Evolutionary conservation across 768 basidiomycete species (phyloP).

Genomic region (Lactifluus subvellereus): DNA sequence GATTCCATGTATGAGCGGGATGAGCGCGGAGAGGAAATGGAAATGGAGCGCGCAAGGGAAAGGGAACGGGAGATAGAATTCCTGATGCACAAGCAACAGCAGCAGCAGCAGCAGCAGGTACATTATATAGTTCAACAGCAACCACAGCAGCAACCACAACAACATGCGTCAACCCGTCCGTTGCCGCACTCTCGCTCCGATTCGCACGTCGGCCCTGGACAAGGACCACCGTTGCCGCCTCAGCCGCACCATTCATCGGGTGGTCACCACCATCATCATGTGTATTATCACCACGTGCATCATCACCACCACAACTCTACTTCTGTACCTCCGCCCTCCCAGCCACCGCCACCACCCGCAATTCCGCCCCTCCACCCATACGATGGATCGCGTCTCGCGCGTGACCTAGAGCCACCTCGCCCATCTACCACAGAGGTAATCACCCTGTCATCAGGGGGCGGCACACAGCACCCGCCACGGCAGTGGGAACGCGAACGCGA

Average conservation of each 20-base stretch:
- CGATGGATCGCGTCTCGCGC: constrained; percentile 13
- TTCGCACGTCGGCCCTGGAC: constrained; percentile 21
- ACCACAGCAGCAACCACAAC: constrained; percentile 21
- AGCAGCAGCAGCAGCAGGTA: constrained; percentile 24
- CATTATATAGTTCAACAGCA: constrained; percentile 22
- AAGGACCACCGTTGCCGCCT: constrained; percentile 11
- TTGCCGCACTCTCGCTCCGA: constrained; percentile 16
- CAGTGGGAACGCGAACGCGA: constrained; percentile 24
- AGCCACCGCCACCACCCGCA: constrained; percentile 16
- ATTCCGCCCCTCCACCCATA: constrained; percentile 24
- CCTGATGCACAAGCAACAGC: constrained; percentile 25
- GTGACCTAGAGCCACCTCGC: constrained; percentile 19
- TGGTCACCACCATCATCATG: constrained; percentile 29
- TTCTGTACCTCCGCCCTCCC: constrained; percentile 17
- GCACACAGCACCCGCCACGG: constrained; percentile 4
- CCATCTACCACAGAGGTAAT: constrained; percentile 18
- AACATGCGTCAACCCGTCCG: constrained; percentile 5
- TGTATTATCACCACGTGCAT: constrained; percentile 33
- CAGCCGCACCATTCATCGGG: constrained; percentile 21
- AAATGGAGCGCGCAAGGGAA: constrained; percentile 27
- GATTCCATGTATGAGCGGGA: constrained; percentile 18
- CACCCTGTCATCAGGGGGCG: constrained; percentile 7
- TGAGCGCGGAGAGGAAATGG: constrained; percentile 20
- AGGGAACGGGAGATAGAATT: constrained; percentile 27
- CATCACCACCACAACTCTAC: constrained; percentile 31